These are phyloP conservation scores for Ilex paraguariensis DNA, from an alignment of 305 asterid genomes.

Conservation along the genomic window DNA sequence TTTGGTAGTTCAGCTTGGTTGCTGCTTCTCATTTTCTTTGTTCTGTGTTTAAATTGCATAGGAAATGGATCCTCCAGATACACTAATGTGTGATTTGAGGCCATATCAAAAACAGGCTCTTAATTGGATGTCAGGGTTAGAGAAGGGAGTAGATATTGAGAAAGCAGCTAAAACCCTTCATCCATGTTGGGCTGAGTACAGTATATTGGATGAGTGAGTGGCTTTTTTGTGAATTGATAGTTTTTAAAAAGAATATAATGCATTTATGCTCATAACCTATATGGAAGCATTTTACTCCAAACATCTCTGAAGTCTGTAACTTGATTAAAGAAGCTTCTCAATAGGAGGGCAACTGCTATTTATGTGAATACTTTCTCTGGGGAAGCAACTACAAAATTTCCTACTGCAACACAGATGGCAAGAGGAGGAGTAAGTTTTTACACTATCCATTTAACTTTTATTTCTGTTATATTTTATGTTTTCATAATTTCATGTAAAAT, in stretches of 20 bases:
- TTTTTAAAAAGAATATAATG: too few species aligned
- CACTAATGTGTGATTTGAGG: slow-evolving; percentile 60
- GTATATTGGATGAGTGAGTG: slow-evolving; percentile 67
- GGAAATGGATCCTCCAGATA: slow-evolving; percentile 77
- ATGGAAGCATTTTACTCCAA: too few species aligned
- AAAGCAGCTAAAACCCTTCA: slow-evolving; percentile 65
- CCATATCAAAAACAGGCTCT: slow-evolving; percentile 87
- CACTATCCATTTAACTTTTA: background rate
- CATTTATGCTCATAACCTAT: too few species aligned
- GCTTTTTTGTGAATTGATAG: background rate
- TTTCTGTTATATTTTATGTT: background rate
- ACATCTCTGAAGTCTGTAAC: background rate
- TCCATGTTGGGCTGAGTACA: slow-evolving; percentile 87
- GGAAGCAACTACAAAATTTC: slow-evolving; percentile 66
- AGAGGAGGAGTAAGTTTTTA: slow-evolving; percentile 65
- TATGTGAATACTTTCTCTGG: slow-evolving; percentile 75
- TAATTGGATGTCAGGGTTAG: slow-evolving; percentile 75
- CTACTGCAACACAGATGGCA: slow-evolving; percentile 56
- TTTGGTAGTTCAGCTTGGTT: background rate
- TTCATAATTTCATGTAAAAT: background rate
- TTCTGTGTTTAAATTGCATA: slow-evolving; percentile 12
- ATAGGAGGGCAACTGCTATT: slow-evolving; percentile 73
- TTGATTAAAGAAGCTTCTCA: slow-evolving; percentile 12
- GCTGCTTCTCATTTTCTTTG: background rate
- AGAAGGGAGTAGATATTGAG: slow-evolving; percentile 46